A percentile compares a stretch with the other conserved stretches of the same genome.
Conservation (phyloP, 352 stramenopile genomes). For the Phytophthora agathidicida region DNA sequence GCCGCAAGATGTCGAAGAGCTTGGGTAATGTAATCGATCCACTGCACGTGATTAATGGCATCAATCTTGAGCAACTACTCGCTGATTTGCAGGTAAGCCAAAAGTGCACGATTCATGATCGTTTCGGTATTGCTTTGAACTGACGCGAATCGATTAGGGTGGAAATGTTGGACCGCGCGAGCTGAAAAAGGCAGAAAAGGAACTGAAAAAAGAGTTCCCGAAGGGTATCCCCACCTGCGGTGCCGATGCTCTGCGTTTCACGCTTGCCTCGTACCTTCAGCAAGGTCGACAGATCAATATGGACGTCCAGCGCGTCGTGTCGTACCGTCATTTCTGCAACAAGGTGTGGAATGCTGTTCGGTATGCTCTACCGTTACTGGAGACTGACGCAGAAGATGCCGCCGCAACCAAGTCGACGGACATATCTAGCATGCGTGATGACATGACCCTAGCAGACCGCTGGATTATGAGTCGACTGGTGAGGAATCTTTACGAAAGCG, state of each 20-base stretch:
- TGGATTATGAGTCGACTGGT: conserved; percentile 90
- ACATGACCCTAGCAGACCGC: conserved; percentile 71
- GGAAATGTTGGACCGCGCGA: conserved; percentile 89
- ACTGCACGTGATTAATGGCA: conserved; percentile 98
- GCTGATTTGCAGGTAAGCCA: conserved; percentile 85
- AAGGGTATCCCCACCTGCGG: conserved; percentile 98
- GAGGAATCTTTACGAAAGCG: conserved; percentile 3
- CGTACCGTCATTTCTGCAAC: conserved; percentile 89
- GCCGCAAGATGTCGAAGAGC: conserved; percentile 99
- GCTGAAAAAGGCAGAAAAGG: conserved; percentile 96
- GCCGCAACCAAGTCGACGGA: conserved; percentile 10
- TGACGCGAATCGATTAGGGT: conserved; percentile 32
- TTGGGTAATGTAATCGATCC: conserved; percentile 99
- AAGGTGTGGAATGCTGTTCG: conserved; percentile 90
- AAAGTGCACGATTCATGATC: not conserved
- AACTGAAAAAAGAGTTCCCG: conserved; percentile 96
- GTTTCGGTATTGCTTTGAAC: not conserved
- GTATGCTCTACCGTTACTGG: conserved; percentile 72
- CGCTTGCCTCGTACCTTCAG: conserved; percentile 95
- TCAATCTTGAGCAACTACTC: conserved; percentile 93
- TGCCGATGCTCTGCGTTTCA: conserved; percentile 97
- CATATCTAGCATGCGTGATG: conserved; percentile 34
- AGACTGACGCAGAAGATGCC: conserved; percentile 14
- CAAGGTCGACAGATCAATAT: conserved; percentile 91
- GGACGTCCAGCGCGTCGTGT: conserved; percentile 85